Conservation (phyloP, 2,329 filamentous ascomycete species). For the Stemphylium beticola region DNA sequence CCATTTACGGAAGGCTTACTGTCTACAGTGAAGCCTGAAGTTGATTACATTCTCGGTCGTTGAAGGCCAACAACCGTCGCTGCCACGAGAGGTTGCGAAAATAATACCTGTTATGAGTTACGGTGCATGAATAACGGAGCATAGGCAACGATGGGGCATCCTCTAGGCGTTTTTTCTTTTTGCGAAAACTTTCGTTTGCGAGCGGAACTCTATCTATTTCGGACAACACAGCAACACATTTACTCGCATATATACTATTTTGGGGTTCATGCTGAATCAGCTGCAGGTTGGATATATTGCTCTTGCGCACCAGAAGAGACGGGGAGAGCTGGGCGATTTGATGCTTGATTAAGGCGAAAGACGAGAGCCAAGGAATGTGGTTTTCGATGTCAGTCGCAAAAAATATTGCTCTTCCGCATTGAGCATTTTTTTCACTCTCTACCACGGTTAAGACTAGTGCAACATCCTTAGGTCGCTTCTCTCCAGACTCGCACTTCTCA, state of each 20-base stretch:
- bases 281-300: too few species aligned
- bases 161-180: neutral
- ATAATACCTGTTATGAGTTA: neutral
- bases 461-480: too few species aligned
- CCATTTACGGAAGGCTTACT: conserved; percentile 29
- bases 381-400: too few species aligned
- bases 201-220: neutral
- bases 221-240: conserved; percentile 1
- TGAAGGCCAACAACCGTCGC: neutral
- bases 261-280: neutral
- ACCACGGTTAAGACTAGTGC: too few species aligned
- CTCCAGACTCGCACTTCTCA: too few species aligned
- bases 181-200: neutral
- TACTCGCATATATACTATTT: neutral
- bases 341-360: neutral
- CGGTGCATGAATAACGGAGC: neutral
- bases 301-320: neutral
- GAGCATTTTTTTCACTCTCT: too few species aligned
- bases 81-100: neutral
- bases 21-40: conserved; percentile 18
- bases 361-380: neutral
- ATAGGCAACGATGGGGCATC: conserved; percentile 2
- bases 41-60: conserved; percentile 21
- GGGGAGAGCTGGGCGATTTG: neutral
- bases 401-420: too few species aligned